These are phyloP conservation scores for Fusarium heterosporum DNA, from an alignment of 2,329 filamentous ascomycete species.

Conservation along the genomic window DNA sequence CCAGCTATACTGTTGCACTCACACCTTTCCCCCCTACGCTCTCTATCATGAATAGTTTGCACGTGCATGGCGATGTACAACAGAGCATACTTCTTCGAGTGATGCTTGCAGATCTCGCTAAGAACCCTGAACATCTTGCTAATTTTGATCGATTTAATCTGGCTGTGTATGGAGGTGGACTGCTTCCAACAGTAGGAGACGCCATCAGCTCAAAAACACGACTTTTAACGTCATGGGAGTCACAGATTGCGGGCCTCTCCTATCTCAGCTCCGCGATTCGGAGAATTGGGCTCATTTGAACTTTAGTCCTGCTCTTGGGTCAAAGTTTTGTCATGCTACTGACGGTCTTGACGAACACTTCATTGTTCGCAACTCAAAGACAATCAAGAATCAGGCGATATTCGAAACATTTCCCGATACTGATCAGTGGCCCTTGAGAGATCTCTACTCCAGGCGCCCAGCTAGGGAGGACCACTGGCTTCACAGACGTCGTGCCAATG, in stretches of 20 bases:
- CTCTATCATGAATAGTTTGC: conserved; percentile 19
- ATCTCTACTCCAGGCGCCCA: conserved; percentile 56
- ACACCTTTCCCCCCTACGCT: conserved; percentile 44
- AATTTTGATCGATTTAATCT: conserved; percentile 37
- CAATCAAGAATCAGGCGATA: conserved; percentile 48
- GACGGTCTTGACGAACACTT: conserved; percentile 51
- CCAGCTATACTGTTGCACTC: conserved; percentile 41
- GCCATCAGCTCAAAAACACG: conserved; percentile 45
- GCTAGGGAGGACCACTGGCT: conserved; percentile 50
- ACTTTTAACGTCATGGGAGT: conserved; percentile 45
- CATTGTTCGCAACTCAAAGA: conserved; percentile 46
- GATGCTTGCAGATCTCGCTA: conserved; percentile 39
- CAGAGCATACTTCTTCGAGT: conserved; percentile 32
- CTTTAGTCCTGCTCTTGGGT: conserved; percentile 31
- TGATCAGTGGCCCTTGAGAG: conserved; percentile 58
- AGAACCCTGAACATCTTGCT: conserved; percentile 26
- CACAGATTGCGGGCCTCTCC: conserved; percentile 48
- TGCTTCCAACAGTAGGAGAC: conserved; percentile 47
- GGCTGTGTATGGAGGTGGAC: conserved; percentile 48
- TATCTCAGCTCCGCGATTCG: conserved; percentile 35
- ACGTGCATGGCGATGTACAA: conserved; percentile 31
- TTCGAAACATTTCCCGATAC: conserved; percentile 57
- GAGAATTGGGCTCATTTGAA: conserved; percentile 51
- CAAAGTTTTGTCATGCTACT: conserved; percentile 39
- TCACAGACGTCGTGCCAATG: conserved; percentile 53